Evolutionary conservation across 225 moss, liverwort and hornwort species (phyloP).

Genomic region (Polytrichum formosum): DNA sequence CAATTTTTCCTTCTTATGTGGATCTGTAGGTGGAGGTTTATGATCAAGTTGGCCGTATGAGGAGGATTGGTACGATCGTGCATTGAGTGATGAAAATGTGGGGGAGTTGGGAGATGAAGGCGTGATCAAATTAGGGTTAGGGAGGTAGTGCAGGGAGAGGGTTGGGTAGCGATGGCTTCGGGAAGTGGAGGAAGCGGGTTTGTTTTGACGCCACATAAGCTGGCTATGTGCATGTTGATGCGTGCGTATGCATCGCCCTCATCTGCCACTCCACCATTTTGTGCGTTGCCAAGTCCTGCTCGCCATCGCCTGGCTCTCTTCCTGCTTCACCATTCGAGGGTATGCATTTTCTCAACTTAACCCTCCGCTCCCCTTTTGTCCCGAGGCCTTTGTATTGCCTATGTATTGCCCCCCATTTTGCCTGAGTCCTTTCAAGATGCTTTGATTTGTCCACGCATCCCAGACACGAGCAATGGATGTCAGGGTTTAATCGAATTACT

Average conservation of each 20-base stretch:
- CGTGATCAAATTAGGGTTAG: too few species aligned
- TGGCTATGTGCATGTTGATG: conserved; percentile 76
- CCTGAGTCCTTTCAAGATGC: too few species aligned
- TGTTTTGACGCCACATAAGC: conserved; percentile 76
- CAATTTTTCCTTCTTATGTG: too few species aligned
- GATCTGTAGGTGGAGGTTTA: too few species aligned
- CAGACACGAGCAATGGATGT: too few species aligned
- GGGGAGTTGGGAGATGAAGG: too few species aligned
- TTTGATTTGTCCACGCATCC: too few species aligned
- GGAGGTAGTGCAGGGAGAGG: neutral
- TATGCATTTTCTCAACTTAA: neutral
- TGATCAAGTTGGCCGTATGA: too few species aligned
- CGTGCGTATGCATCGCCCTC: conserved; percentile 66
- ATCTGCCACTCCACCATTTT: conserved; percentile 54
- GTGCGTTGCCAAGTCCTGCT: conserved; percentile 52
- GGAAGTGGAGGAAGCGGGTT: conserved; percentile 59
- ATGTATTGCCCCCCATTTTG: too few species aligned
- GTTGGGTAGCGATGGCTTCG: conserved; percentile 28
- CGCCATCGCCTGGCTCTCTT: conserved; percentile 85
- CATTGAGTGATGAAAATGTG: too few species aligned
- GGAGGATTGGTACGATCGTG: too few species aligned
- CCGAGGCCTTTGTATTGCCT: neutral
- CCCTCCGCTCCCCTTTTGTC: neutral
- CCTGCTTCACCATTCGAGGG: conserved; percentile 61
- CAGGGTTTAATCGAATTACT: too few species aligned